Conservation (phyloP, 495 filamentous ascomycete species). For the Penicillium samsonianum region DNA sequence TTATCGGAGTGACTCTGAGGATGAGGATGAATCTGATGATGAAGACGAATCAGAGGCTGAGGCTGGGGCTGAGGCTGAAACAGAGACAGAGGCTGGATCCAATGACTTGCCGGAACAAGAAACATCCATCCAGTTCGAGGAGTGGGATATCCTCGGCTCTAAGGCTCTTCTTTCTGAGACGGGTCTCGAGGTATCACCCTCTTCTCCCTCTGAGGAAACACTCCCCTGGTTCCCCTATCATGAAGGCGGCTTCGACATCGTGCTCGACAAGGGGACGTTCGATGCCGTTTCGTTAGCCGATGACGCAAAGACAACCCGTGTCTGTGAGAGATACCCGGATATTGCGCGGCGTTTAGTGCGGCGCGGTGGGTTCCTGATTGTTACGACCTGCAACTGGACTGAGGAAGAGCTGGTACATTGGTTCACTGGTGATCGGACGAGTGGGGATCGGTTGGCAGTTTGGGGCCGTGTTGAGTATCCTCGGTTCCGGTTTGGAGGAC, state of each 20-base stretch:
- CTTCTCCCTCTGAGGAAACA: slow-evolving; percentile 12
- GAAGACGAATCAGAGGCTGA: slow-evolving; percentile 18
- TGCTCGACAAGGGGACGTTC: slow-evolving; percentile 96
- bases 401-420: slow-evolving; percentile 78
- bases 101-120: slow-evolving; percentile 13
- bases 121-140: slow-evolving; percentile 58
- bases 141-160: slow-evolving; percentile 72
- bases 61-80: slow-evolving; percentile 19
- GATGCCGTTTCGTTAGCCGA: slow-evolving; percentile 81
- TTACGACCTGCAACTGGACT: slow-evolving; percentile 99
- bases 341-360: slow-evolving; percentile 65
- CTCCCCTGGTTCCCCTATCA: slow-evolving; percentile 36
- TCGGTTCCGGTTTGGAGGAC: slow-evolving; percentile 81
- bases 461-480: slow-evolving; percentile 76
- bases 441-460: slow-evolving; percentile 48
- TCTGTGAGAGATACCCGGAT: slow-evolving; percentile 72
- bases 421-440: slow-evolving; percentile 55
- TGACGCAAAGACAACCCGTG: slow-evolving; percentile 51
- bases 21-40: slow-evolving; percentile 42
- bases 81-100: slow-evolving; percentile 13
- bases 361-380: slow-evolving; percentile 68
- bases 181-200: slow-evolving; percentile 16
- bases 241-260: slow-evolving; percentile 70
- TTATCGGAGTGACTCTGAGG: slow-evolving; percentile 39
- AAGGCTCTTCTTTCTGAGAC: slow-evolving; percentile 36